phyloP scores from a whole-genome alignment of 2,329 filamentous ascomycete genomes.

The Fusarium newnesense region DNA sequence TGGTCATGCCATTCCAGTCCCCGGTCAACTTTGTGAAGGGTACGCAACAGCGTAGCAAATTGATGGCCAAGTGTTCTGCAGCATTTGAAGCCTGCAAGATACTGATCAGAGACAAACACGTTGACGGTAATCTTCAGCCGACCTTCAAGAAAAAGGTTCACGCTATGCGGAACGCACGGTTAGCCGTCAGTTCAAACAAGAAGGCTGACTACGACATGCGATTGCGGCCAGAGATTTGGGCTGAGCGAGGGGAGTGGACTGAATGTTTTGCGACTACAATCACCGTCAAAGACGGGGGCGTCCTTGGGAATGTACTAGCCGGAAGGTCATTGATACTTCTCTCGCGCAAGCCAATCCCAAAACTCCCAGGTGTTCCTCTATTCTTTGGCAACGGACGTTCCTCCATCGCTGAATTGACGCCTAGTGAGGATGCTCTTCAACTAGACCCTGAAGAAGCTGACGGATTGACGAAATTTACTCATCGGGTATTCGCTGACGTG shows the following conservation, averaged over 20 bases:
- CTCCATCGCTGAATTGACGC: conserved; percentile 65
- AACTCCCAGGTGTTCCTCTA: conserved; percentile 74
- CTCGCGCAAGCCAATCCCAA: conserved; percentile 72
- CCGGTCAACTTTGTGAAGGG: conserved; percentile 77
- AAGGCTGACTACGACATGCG: conserved; percentile 79
- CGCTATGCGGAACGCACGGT: conserved; percentile 83
- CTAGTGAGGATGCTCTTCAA: conserved; percentile 56
- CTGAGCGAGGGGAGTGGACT: conserved; percentile 49
- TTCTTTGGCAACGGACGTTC: conserved; percentile 74
- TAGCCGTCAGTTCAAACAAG: conserved; percentile 85
- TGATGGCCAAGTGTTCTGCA: conserved; percentile 85
- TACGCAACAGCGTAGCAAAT: conserved; percentile 72
- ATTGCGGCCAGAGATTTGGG: conserved; percentile 82
- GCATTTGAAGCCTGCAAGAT: conserved; percentile 84
- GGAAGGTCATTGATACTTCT: conserved; percentile 76
- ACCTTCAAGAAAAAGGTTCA: conserved; percentile 77
- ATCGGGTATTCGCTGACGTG: conserved; percentile 81
- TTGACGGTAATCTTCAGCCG: conserved; percentile 81
- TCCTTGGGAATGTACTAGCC: conserved; percentile 59
- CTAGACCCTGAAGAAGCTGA: conserved; percentile 58
- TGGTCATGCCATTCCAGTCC: conserved; percentile 79
- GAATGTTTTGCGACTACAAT: conserved; percentile 72
- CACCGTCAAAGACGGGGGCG: conserved; percentile 64
- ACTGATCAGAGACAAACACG: conserved; percentile 71
- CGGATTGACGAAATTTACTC: conserved; percentile 75